Evolutionary conservation across 331 rosid species (phyloP), one percentile per base, ranked within the genome.

Genomic region (Rhamnella rubrinervis): DNA sequence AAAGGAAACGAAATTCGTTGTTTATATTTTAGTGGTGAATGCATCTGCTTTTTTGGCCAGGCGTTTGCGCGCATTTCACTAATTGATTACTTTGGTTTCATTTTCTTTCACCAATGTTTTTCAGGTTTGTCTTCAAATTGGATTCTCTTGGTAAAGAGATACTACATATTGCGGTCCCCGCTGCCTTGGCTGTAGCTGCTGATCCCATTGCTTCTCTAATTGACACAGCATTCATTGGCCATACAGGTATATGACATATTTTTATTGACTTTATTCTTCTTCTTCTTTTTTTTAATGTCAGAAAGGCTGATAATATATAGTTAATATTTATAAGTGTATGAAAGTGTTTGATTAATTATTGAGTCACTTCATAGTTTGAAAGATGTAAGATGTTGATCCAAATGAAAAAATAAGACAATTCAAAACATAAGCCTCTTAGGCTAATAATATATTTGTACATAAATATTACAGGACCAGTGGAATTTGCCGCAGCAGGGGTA

Each of bases 201-300:
- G 98, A 93, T 72, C 98, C 98, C 66, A 80, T 93, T 72, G 98
- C 98, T 77, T 93, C 98, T 66, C 89, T 93, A 19, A 88, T 90
- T 17, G 98, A 93, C 86, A 90, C 97, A 10, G 96, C 96, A 41
- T 93, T 93, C 80, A 89, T 93, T 41, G 98, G 98, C 77, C 97
- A 93, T 75, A 57, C 90, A 23, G 98, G 98, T 92, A 73, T 6
- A 38, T 12, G 23, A 55, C 35, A 17, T 2, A 58, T 57, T 38
- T 31, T 21, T 38, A 39, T 56, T 10, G 23, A n/a, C n/a, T n/a
- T n/a, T n/a, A n/a, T n/a, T n/a, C n/a, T n/a, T n/a, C n/a, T n/a
- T n/a, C n/a, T n/a, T n/a, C n/a, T n/a, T 39, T 50, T 19, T 0
- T 69, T n/a, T 40, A 52, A 16, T 52, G 57, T 52, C 21, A 2